phyloP scores from a whole-genome alignment of 2,329 filamentous ascomycete species.

The Hypoxylon sp. region DNA sequence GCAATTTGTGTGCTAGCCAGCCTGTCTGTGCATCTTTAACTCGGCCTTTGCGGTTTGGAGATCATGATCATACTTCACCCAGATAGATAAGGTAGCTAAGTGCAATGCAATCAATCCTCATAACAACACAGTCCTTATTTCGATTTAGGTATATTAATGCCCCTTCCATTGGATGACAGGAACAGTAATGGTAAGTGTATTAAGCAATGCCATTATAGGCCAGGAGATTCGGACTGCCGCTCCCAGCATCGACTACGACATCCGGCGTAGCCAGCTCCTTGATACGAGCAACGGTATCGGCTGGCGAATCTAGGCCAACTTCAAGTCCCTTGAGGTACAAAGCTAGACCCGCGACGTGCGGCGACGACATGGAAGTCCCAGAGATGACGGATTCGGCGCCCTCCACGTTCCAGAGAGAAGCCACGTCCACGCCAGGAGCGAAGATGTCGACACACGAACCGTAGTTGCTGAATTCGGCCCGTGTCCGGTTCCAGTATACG shows the following conservation, averaged over 20 bases:
- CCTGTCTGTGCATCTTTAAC: neutral
- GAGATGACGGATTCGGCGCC: conserved; percentile 55
- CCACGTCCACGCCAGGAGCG: conserved; percentile 56
- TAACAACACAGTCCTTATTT: neutral
- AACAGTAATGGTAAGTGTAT: neutral
- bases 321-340: conserved; percentile 57
- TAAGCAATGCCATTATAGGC: conserved; percentile 41
- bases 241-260: conserved; percentile 26
- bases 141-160: neutral
- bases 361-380: conserved; percentile 68
- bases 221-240: conserved; percentile 38
- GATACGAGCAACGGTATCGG: conserved; percentile 38
- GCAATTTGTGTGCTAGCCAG: neutral
- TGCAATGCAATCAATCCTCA: neutral
- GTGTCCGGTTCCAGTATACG: conserved; percentile 53
- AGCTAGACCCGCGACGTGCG: conserved; percentile 66
- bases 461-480: conserved; percentile 62
- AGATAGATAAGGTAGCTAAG: neutral
- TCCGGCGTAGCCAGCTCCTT: conserved; percentile 31
- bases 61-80: neutral
- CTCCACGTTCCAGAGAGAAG: conserved; percentile 59
- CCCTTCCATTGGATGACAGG: neutral
- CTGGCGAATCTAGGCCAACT: conserved; percentile 3
- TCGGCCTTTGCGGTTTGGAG: neutral
- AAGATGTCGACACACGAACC: conserved; percentile 59